phyloP scores from a whole-genome alignment of 352 stramenopile species.

The Globisporangium emineosum region DNA sequence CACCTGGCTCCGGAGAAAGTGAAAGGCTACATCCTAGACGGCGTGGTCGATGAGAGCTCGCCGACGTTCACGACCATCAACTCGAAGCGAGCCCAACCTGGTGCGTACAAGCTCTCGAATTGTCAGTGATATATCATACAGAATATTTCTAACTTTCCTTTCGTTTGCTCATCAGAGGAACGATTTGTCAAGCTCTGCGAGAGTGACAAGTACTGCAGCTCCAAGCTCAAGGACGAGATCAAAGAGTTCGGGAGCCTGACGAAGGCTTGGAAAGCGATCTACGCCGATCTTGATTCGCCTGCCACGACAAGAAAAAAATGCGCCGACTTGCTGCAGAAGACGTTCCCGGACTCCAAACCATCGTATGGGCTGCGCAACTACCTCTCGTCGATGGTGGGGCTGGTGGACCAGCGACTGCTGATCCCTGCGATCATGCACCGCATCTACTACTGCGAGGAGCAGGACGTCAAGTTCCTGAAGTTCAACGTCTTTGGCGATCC shows the following conservation, averaged over 20 bases:
- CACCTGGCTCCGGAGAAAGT: conserved; percentile 22
- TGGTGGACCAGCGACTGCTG: neutral
- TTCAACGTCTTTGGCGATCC: neutral
- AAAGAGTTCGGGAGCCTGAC: conserved; percentile 4
- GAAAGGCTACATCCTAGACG: conserved; percentile 27
- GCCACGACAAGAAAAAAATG: neutral
- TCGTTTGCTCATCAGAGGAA: neutral
- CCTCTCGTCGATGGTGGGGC: neutral
- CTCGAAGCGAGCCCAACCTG: conserved; percentile 1
- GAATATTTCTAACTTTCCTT: neutral
- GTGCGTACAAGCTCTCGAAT: conserved; percentile 1
- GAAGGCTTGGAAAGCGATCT: conserved; percentile 5
- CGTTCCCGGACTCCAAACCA: neutral
- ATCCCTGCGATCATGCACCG: conserved; percentile 14
- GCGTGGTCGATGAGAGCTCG: conserved; percentile 13
- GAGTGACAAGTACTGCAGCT: conserved; percentile 8
- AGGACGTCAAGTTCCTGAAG: conserved; percentile 9
- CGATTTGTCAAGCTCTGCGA: conserved; percentile 8
- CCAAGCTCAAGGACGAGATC: conserved; percentile 11
- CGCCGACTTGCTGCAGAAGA: conserved; percentile 2
- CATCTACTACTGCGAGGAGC: neutral
- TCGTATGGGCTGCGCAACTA: neutral
- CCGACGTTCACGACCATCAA: conserved; percentile 15
- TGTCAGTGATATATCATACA: too few species aligned
- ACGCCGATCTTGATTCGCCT: conserved; percentile 5